Conservation (phyloP, 768 basidiomycete genomes). For the Suillus sp. region DNA sequence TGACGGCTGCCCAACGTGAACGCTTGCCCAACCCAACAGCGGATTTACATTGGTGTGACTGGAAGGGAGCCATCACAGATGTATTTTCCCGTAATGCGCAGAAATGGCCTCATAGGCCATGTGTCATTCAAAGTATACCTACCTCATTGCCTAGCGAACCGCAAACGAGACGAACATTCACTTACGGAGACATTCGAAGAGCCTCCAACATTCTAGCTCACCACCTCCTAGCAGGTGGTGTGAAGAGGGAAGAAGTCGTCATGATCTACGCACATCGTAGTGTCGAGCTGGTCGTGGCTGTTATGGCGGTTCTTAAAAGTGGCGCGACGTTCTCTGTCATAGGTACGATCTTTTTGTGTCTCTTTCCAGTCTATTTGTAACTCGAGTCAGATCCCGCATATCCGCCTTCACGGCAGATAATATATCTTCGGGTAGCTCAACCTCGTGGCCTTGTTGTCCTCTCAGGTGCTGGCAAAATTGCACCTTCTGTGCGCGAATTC, state of each 20-base stretch:
- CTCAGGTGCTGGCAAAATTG: conserved; percentile 84
- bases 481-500: conserved; percentile 81
- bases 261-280: conserved; percentile 97
- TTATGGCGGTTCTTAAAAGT: conserved; percentile 94
- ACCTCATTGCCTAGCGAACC: conserved; percentile 35
- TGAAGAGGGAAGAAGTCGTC: conserved; percentile 93
- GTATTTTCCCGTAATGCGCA: conserved; percentile 90
- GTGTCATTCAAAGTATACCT: conserved; percentile 81
- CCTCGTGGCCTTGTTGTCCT: conserved; percentile 91
- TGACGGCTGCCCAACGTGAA: conserved; percentile 69
- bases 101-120: conserved; percentile 76
- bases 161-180: conserved; percentile 62
- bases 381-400: conserved; percentile 86
- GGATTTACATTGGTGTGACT: conserved; percentile 96
- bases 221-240: conserved; percentile 80
- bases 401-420: conserved; percentile 87
- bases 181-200: conserved; percentile 78
- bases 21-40: conserved; percentile 82
- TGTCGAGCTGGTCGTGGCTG: conserved; percentile 95
- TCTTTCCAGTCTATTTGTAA: conserved; percentile 9
- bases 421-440: conserved; percentile 91
- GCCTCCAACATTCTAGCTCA: conserved; percentile 92
- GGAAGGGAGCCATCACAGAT: conserved; percentile 95
- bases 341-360: conserved; percentile 49
- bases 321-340: conserved; percentile 98